Evolutionary conservation across 192 early-diverging fungal genomes (phyloP), one percentile per base, ranked within the genome.

Genomic region (Rhizophagus clarus): DNA sequence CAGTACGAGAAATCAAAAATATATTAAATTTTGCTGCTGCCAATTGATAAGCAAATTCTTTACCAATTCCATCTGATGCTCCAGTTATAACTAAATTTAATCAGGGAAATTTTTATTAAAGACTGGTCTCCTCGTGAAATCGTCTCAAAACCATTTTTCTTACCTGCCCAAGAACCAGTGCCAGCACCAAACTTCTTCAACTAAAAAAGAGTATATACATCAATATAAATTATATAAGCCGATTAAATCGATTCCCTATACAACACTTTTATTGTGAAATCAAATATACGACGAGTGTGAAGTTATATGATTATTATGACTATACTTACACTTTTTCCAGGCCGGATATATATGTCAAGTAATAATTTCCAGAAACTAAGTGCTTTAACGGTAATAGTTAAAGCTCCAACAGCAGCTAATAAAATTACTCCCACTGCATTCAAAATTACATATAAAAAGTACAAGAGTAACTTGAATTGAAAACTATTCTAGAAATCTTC

Each of bases 31-130:
- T 90, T 26, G 90, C 91, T 70, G 90, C 86, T 42, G 95, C 96
- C 42, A 99, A 87, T 85, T 99, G 95, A 62, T 91, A 80, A n/a
- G 96, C 96, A 77, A 97, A 95, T 84, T 97, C 95, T 77, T 92
- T 94, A 40, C 98, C 98, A 84, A 99, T 95, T 71, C 97, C 98
- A 83, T 97, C 98, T 20, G 96, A 96, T 40, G 95, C 96, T 69
- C 98, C 98, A 45, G 98, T 99, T 37, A 99, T 90, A 63, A 98
- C 93, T 90, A 42, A 42, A 42, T 80, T 22, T 68, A 68, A 51
- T 28, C 20, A 17, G 62, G 61, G 71, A 73, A 26, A 4, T 3
- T 15, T 10, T 34, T 11, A 4, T 26, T 42, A 22, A 24, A 60
- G 42, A 71, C 67, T 24, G 14, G 9, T 24, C n/a, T 56, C 9